Evolutionary conservation across 305 asterid species (phyloP), one percentile per base, ranked within the genome.

Genomic region (Andrographis paniculata): DNA sequence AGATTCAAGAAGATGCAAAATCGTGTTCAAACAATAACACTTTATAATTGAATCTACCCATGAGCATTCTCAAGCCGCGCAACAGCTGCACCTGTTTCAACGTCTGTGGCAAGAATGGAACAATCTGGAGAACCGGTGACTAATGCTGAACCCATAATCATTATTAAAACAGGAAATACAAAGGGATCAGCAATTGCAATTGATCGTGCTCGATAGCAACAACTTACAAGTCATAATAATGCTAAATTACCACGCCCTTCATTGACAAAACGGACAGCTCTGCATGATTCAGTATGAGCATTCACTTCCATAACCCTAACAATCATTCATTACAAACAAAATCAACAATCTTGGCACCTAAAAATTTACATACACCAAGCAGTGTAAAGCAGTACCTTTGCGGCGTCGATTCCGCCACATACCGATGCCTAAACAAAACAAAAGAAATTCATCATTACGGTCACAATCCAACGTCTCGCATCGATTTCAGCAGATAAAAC

Each of bases 281-380:
- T 72, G 56, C 98, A 89, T 22, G 98, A 86, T 52, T 86, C 94
- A 1, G 71, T 61, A 64, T 89, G 98, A 60, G 94, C 96, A 39
- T 60, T 63, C 55, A 82, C 84, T 62, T 78, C 76, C 68, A 78
- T 65, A 39, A 72, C 39, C 86, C 98, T 89, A 68, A 23, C 2
- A 53, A 60, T 41, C 17, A 51, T 48, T 53, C 53, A 68, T 19
- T 11, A 45, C 9, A 37, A 47, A 15, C 45, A 61, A 45, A 39
- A 19, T 21, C 20, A 68, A 48, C 42, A 48, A 27, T 20, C 23
- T 12, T 43, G 46, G 59, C 17, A 11, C 49, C 38, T 9, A 33
- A 30, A 60, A 38, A 40, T 13, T n/a, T 18, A 16, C 12, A 45
- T 5, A 41, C 17, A n/a, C 14, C 27, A 16, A 14, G 49, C 19